Percentiles rank a stretch among this genome's conserved stretches.
These are phyloP conservation scores for Phytophthora pseudosyringae DNA, from an alignment of 352 stramenopile species.

Conservation along the genomic window DNA sequence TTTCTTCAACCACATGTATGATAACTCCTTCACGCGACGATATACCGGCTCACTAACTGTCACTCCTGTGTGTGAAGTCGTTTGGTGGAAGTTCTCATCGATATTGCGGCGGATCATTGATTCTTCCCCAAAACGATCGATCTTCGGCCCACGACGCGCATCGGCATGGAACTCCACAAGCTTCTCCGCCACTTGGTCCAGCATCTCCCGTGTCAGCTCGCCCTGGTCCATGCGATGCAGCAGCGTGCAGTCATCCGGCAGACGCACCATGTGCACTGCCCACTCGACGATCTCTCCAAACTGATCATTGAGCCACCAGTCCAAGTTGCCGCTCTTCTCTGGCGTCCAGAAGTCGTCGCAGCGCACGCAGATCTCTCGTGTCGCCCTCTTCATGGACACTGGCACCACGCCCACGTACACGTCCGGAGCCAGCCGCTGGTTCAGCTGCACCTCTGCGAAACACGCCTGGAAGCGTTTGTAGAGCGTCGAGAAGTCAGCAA, in stretches of 20 bases:
- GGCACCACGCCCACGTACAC: conserved; percentile 75
- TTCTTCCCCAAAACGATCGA: conserved; percentile 66
- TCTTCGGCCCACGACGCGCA: conserved; percentile 56
- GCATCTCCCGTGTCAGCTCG: conserved; percentile 39
- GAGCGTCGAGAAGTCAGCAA: conserved; percentile 76
- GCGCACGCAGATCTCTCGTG: conserved; percentile 56
- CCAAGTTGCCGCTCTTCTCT: conserved; percentile 61
- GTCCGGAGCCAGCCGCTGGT: conserved; percentile 66
- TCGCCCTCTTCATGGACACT: conserved; percentile 66
- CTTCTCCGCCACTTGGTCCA: conserved; percentile 50
- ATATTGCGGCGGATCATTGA: conserved; percentile 64
- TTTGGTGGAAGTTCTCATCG: conserved; percentile 80
- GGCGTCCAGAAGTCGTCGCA: conserved; percentile 74
- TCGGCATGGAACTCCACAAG: conserved; percentile 65
- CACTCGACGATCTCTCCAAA: conserved; percentile 80
- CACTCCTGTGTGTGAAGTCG: conserved; percentile 46
- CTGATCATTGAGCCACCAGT: conserved; percentile 73
- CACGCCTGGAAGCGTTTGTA: conserved; percentile 78
- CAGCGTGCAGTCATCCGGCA: conserved; percentile 64
- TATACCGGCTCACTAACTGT: conserved; percentile 60
- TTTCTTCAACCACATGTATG: conserved; percentile 54
- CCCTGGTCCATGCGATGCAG: conserved; percentile 45
- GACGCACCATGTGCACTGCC: conserved; percentile 74
- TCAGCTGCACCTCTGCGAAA: conserved; percentile 75
- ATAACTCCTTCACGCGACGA: conserved; percentile 55